Evolutionary conservation across 306 rosid species (phyloP), one percentile per base, ranked within the genome.

Genomic region (Cucurbita moschata): DNA sequence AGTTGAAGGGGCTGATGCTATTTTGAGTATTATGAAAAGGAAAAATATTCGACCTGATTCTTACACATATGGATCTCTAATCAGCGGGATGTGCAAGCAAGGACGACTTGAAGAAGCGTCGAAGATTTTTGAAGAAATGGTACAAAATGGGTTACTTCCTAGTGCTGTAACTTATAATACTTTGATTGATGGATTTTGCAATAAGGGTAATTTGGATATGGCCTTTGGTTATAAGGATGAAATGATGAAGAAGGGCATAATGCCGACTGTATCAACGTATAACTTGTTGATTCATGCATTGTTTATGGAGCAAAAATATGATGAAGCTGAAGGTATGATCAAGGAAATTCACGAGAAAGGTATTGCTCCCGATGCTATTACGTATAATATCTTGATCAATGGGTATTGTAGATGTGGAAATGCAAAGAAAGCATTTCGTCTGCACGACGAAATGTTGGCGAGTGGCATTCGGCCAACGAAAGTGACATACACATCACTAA

Each of bases 211-310:
- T 62, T 49, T 90, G 74, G 88, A 83, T 37, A 90, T 81, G 83
- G 96, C 96, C 63, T 92, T 86, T 77, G 19, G 77, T 18, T 88
- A 39, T 43, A 80, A 85, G 65, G 88, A 90, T 65, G 89, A 88
- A 83, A 92, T 92, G 98, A 57, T 76, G 65, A 75, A 81, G 64
- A 85, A 84, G 73, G 96, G 96, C 47, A 77, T 83, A 77, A 58
- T 9, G 78, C 71, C 91, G 11, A 84, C 93, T 46, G 76, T 66
- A 56, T 85, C 83, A 19, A 92, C 98, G 10, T 90, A 88, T 78
- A 92, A 90, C 79, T 6, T 87, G 92, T 79, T 92, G 77, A 86
- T 92, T 73, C 96, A 92, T 83, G 96, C 90, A 14, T 73, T 92
- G 71, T 84, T 90, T 78, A 78, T 92, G 86, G 93, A 92, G 75